A percentile compares a stretch with the other conserved stretches of the same genome.
These are phyloP conservation scores for Mrakia gelida DNA, from an alignment of 768 basidiomycete genomes.

Conservation along the genomic window DNA sequence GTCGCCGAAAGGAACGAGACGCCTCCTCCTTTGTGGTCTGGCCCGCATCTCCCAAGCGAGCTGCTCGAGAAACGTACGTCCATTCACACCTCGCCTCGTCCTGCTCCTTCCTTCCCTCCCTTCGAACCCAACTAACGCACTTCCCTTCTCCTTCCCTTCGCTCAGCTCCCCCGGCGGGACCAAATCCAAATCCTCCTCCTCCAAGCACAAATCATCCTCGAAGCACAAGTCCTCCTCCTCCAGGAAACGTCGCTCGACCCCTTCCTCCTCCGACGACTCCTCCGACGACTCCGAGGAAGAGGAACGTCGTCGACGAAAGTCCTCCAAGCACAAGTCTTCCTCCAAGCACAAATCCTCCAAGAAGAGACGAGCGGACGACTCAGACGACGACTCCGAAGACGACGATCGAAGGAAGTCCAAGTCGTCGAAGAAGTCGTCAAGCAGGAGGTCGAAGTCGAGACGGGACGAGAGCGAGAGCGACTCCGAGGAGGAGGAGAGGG, in stretches of 20 bases:
- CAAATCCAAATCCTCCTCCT: constrained; percentile 16
- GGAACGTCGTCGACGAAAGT: constrained; percentile 15
- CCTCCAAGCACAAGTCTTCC: constrained; percentile 8
- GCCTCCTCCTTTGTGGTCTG: constrained; percentile 22
- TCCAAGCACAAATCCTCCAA: constrained; percentile 14
- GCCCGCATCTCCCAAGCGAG: constrained; percentile 31
- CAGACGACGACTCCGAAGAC: constrained; percentile 20
- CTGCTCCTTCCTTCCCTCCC: not conserved
- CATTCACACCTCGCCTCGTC: not conserved
- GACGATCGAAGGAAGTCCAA: constrained; percentile 52
- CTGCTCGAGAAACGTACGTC: constrained; percentile 27
- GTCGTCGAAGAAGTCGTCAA: constrained; percentile 50
- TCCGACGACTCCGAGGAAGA: constrained; percentile 17
- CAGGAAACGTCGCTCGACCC: constrained; percentile 18
- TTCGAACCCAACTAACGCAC: not conserved
- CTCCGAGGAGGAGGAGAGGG: constrained; percentile 19
- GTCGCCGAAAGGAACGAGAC: constrained; percentile 29
- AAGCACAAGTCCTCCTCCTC: constrained; percentile 17
- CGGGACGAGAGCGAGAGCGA: constrained; percentile 41
- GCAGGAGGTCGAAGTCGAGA: constrained; percentile 48
- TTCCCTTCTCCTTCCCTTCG: not conserved
- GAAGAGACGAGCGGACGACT: constrained; percentile 24
- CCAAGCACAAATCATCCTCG: constrained; percentile 14
- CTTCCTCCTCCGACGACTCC: constrained; percentile 19
- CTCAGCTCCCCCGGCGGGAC: not conserved